A percentile compares a stretch with the other conserved stretches of the same genome.
Evolutionary conservation across 106 monocot genomes (phyloP).

Genomic region (Apostasia shenzhenica): DNA sequence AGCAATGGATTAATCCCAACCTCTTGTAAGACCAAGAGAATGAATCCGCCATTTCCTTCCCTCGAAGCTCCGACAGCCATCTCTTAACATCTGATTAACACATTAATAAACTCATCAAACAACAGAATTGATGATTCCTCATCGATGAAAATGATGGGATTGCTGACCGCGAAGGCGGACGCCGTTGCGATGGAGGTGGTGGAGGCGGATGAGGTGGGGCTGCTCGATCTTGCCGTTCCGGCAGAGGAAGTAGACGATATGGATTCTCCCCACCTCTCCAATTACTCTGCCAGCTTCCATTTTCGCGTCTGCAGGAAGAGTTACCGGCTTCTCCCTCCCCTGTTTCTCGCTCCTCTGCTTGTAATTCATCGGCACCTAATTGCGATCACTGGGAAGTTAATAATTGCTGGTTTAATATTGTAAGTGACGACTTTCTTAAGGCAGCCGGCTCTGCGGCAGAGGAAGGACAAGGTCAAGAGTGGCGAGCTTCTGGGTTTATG

Average conservation of each 20-base stretch:
- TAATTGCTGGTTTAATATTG: too few relatives aligned
- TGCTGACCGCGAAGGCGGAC: slow-evolving; percentile 47
- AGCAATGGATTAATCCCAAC: slow-evolving; percentile 7
- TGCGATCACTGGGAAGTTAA: too few relatives aligned
- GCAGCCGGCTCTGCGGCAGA: too few relatives aligned
- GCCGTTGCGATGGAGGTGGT: slow-evolving; percentile 24
- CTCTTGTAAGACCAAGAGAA: slow-evolving; percentile 77
- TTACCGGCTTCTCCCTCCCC: background rate
- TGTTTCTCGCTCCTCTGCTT: background rate
- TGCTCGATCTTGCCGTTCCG: slow-evolving; percentile 47
- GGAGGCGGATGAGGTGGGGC: slow-evolving; percentile 59
- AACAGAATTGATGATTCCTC: background rate
- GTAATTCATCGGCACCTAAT: too few relatives aligned
- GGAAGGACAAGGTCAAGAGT: too few relatives aligned
- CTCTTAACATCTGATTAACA: slow-evolving; percentile 54
- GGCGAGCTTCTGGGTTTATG: too few relatives aligned
- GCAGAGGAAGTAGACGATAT: slow-evolving; percentile 59
- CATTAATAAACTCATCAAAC: background rate
- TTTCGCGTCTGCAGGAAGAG: too few relatives aligned
- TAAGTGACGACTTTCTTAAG: too few relatives aligned
- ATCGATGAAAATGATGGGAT: background rate
- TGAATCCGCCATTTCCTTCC: slow-evolving; percentile 44
- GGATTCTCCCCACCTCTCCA: slow-evolving; percentile 29
- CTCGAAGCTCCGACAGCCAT: slow-evolving; percentile 61
- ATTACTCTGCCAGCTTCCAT: slow-evolving; percentile 1